Percentiles rank a stretch among this genome's conserved stretches.
phyloP scores from a whole-genome alignment of 192 early-diverging fungal genomes.

The Coemansia sp. region DNA sequence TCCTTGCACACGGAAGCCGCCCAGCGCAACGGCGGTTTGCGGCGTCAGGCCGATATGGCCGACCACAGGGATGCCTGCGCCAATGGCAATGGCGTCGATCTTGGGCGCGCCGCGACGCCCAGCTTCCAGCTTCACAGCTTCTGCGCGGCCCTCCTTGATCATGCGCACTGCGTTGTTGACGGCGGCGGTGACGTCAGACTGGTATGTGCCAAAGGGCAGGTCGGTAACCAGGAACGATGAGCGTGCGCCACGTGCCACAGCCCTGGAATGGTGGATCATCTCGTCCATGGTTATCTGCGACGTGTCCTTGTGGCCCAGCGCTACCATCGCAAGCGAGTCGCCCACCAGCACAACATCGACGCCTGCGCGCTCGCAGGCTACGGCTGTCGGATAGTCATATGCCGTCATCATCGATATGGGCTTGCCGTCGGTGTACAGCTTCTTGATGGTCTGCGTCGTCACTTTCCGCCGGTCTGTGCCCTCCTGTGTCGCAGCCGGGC shows the following conservation, averaged over 20 bases:
- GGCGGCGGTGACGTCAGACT: slow-evolving; percentile 72
- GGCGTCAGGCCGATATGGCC: slow-evolving; percentile 97
- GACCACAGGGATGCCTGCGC: slow-evolving; percentile 90
- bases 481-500: slow-evolving; percentile 18
- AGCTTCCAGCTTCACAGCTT: slow-evolving; percentile 96
- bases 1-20: slow-evolving; percentile 92
- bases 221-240: slow-evolving; percentile 84
- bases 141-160: slow-evolving; percentile 87
- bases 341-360: slow-evolving; percentile 93
- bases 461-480: slow-evolving; percentile 66
- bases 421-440: slow-evolving; percentile 68
- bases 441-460: slow-evolving; percentile 79
- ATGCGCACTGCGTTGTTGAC: slow-evolving; percentile 79
- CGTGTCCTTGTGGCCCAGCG: slow-evolving; percentile 85
- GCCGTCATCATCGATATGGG: slow-evolving; percentile 97
- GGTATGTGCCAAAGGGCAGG: slow-evolving; percentile 93
- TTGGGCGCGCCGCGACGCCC: slow-evolving; percentile 84
- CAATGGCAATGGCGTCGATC: slow-evolving; percentile 70
- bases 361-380: slow-evolving; percentile 79
- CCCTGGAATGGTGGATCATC: slow-evolving; percentile 94
- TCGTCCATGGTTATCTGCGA: slow-evolving; percentile 88
- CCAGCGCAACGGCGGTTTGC: slow-evolving; percentile 82
- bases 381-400: slow-evolving; percentile 91
- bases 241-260: slow-evolving; percentile 81
- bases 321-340: slow-evolving; percentile 97